Percentiles rank a stretch among this genome's conserved stretches.
These are phyloP conservation scores for Cenchrus americanus DNA, from an alignment of 176 grass and related monocot genomes.

Conservation along the genomic window DNA sequence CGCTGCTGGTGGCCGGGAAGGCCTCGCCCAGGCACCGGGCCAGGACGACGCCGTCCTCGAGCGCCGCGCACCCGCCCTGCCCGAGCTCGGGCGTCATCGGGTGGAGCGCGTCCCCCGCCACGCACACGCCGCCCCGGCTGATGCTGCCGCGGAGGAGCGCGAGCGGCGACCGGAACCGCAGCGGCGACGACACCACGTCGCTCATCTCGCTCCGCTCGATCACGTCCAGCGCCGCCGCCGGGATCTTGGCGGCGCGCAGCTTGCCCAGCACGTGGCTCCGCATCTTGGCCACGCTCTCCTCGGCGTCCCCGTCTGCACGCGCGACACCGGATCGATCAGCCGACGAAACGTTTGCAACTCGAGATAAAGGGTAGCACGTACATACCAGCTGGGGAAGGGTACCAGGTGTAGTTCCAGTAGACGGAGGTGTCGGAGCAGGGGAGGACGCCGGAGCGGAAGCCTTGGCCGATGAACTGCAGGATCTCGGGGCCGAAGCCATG, in stretches of 20 bases:
- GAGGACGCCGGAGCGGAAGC: conserved; percentile 57
- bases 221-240: conserved; percentile 49
- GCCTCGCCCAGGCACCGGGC: conserved; percentile 67
- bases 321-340: not conserved
- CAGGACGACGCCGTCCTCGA: conserved; percentile 78
- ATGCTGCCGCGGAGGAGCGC: conserved; percentile 60
- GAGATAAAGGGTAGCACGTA: not conserved
- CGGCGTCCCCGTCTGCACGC: conserved; percentile 44
- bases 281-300: conserved; percentile 58
- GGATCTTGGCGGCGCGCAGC: conserved; percentile 37
- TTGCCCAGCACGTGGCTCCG: conserved; percentile 53
- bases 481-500: conserved; percentile 62
- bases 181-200: conserved; percentile 55
- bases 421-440: conserved; percentile 59
- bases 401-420: conserved; percentile 88
- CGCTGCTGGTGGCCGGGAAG: not conserved
- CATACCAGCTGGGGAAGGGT: conserved; percentile 44
- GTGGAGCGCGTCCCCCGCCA: conserved; percentile 80
- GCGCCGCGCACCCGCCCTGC: conserved; percentile 66
- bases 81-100: conserved; percentile 90
- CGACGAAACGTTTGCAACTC: no score
- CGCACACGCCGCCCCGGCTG: conserved; percentile 62
- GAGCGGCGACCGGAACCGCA: conserved; percentile 73
- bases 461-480: conserved; percentile 55
- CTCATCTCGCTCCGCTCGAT: conserved; percentile 74